These are phyloP conservation scores for Kodamaea anthophila DNA, from an alignment of 1,139 yeast species.

Conservation along the genomic window DNA sequence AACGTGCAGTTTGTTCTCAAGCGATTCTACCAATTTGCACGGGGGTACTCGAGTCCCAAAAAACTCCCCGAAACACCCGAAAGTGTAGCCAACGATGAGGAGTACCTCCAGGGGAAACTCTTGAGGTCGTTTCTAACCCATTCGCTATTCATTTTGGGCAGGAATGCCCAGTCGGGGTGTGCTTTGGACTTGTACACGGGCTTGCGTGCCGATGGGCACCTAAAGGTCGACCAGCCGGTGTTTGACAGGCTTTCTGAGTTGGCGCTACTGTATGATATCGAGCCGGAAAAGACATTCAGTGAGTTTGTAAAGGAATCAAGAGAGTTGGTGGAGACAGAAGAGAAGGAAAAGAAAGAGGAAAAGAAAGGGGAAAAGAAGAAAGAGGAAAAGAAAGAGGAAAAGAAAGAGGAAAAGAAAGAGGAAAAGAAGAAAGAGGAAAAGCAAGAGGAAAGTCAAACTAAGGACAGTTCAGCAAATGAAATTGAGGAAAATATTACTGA, in stretches of 20 bases:
- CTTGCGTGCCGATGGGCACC: slow-evolving; percentile 14
- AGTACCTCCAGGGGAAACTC: slow-evolving; percentile 43
- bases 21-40: slow-evolving; percentile 56
- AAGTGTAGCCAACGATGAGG: slow-evolving; percentile 45
- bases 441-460: too few species aligned
- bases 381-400: too few species aligned
- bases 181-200: slow-evolving; percentile 20
- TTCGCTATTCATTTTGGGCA: slow-evolving; percentile 35
- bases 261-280: slow-evolving; percentile 58
- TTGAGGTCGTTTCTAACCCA: slow-evolving; percentile 40
- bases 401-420: too few species aligned
- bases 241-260: slow-evolving; percentile 47
- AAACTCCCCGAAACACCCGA: slow-evolving; percentile 30
- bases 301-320: slow-evolving; percentile 24
- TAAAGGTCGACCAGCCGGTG: slow-evolving; percentile 15
- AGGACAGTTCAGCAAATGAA: too few species aligned
- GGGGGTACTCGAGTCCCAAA: slow-evolving; percentile 43
- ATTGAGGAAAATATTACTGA: too few species aligned
- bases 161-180: slow-evolving; percentile 17
- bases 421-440: slow-evolving; percentile 1
- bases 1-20: slow-evolving; percentile 45
- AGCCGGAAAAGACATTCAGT: slow-evolving; percentile 37
- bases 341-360: neutral
- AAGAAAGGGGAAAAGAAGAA: neutral
- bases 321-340: neutral